Evolutionary conservation across 2,329 filamentous ascomycete species (phyloP), one percentile per base, ranked within the genome.

Genomic region (Macroventuria anomochaeta): DNA sequence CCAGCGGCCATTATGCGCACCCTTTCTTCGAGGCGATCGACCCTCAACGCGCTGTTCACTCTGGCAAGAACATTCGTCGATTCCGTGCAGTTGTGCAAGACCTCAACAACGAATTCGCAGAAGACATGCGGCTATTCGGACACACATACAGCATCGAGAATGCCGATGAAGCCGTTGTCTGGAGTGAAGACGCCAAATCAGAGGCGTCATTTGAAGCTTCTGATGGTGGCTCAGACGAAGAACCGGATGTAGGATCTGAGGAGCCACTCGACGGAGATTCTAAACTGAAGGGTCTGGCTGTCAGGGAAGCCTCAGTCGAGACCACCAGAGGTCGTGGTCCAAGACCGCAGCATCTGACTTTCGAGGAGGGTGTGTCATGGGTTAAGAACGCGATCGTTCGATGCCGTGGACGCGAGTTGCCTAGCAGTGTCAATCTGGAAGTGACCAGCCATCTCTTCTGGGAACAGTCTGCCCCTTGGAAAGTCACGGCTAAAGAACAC

Each of bases 351-450:
- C 18, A 28, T 29, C 15, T 38, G n/a, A n/a, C 40, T 26, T 32
- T 41, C 20, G 28, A 48, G 5, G 64, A 77, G 4, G 79, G 75
- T 33, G 66, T 83, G 2, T 41, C 67, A 0, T 72, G 79, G 53
- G 75, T 80, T 3, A 40, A 71, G 34, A 52, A 64, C 0, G 66
- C 77, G 3, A 70, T 83, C 47, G 53, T 65, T 18, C 71, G 71
- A 32, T 79, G 69, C 5, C 75, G 84, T 26, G 81, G 80, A 0
- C 71, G 80, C 5, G 86, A 89, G 62, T 70, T 89, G 0, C 82
- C 84, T 0, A 84, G 85, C 0, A 83, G 77, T 0, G 88, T 84
- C 68, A 86, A 86, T 55, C 81, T 85, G 0, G 65, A 85, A 44
- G 74, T 88, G 8, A 78, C 88, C 0, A 73, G 75, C 0, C 81